These are phyloP conservation scores for Paramecium primaurelia DNA, from an alignment of 73 alveolate species.

Conservation along the genomic window DNA sequence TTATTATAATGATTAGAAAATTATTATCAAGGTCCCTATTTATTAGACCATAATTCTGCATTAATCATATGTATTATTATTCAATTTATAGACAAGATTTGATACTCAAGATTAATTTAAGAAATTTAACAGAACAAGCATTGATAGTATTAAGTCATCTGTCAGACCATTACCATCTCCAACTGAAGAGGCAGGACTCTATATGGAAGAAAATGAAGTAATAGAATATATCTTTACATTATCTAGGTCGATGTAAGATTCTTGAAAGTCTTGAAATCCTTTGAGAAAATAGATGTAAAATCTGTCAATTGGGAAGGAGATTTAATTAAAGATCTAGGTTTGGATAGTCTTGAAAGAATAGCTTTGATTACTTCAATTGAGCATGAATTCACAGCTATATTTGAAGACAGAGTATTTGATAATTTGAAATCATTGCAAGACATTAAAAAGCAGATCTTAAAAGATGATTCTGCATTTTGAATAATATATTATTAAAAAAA, in stretches of 20 bases:
- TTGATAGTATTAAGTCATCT: background rate
- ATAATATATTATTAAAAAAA: slow-evolving; percentile 1
- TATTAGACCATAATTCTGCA: background rate
- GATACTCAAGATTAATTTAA: background rate
- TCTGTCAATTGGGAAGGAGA: slow-evolving; percentile 68
- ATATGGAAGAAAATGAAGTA: slow-evolving; percentile 32
- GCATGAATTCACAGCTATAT: slow-evolving; percentile 77
- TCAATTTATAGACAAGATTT: background rate
- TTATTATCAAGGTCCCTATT: background rate
- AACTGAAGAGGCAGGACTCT: background rate
- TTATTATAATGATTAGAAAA: slow-evolving; percentile 21
- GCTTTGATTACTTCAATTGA: slow-evolving; percentile 81
- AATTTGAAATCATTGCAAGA: slow-evolving; percentile 67
- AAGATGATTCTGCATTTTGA: slow-evolving; percentile 62
- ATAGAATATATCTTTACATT: background rate
- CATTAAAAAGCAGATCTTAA: slow-evolving; percentile 56
- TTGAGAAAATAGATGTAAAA: slow-evolving; percentile 64
- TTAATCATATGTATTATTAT: background rate
- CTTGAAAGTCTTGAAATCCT: slow-evolving; percentile 45
- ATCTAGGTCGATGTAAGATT: slow-evolving; percentile 54
- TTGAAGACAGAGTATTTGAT: slow-evolving; percentile 83
- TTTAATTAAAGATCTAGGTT: slow-evolving; percentile 62
- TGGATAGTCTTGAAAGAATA: slow-evolving; percentile 73
- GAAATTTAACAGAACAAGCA: background rate
- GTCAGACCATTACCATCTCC: background rate